Evolutionary conservation across 352 stramenopile genomes (phyloP).

Genomic region (Phytopythium vexans): DNA sequence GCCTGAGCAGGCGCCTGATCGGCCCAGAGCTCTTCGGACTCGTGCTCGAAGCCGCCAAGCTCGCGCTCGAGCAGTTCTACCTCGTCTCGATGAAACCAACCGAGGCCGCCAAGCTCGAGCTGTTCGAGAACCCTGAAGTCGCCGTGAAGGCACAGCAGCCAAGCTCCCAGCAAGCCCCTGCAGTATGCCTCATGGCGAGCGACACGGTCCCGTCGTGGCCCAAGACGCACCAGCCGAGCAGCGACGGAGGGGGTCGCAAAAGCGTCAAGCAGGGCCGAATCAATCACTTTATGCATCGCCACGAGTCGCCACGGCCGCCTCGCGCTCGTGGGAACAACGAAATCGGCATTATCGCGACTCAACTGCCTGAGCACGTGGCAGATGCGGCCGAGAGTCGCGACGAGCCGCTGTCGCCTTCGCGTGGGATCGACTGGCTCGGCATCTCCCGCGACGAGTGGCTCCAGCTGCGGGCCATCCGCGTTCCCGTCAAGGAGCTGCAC

Average conservation of each 20-base stretch:
- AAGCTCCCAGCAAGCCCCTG: constrained; percentile 18
- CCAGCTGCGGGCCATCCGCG: constrained; percentile 57
- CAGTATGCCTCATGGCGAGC: constrained; percentile 51
- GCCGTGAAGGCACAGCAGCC: constrained; percentile 7
- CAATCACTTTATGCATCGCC: constrained; percentile 62
- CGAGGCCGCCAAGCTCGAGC: constrained; percentile 51
- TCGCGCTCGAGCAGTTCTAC: constrained; percentile 74
- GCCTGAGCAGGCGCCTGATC: constrained; percentile 57
- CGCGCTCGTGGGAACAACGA: background rate
- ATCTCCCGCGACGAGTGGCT: constrained; percentile 70
- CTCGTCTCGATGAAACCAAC: constrained; percentile 37
- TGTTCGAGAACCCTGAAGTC: constrained; percentile 19
- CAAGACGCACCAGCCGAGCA: constrained; percentile 47
- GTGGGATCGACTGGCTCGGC: constrained; percentile 53
- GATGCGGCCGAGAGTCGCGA: constrained; percentile 11
- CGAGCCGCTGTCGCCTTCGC: too few relatives aligned
- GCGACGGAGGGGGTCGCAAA: constrained; percentile 49
- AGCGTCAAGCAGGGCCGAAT: constrained; percentile 51
- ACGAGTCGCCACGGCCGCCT: constrained; percentile 1
- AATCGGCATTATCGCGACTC: background rate
- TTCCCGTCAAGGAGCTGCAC: constrained; percentile 67
- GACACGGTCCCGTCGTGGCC: constrained; percentile 59
- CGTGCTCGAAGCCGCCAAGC: constrained; percentile 62
- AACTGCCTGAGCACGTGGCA: constrained; percentile 4
- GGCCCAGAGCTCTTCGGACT: constrained; percentile 67